These are phyloP conservation scores for Brassica carinata DNA, from an alignment of 345 rosid species.

Conservation along the genomic window DNA sequence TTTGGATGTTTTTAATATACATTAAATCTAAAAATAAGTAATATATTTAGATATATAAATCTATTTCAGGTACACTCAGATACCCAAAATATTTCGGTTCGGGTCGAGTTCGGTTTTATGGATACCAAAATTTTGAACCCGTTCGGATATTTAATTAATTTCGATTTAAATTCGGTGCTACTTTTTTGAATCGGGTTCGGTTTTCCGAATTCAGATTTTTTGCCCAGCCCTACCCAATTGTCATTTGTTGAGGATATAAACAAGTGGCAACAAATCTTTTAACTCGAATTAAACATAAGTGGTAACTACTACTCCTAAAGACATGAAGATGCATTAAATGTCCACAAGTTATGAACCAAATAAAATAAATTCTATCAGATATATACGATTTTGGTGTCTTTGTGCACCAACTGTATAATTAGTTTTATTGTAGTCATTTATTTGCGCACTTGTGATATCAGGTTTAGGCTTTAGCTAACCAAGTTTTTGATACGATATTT, in stretches of 20 bases:
- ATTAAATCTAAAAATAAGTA: no score
- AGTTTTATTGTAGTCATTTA: not conserved
- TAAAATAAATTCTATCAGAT: not conserved
- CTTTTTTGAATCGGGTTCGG: no score
- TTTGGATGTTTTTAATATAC: no score
- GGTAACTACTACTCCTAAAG: not conserved
- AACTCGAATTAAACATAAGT: not conserved
- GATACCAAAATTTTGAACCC: no score
- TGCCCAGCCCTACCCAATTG: constrained; percentile 17
- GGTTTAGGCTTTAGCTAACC: constrained; percentile 9
- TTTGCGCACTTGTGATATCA: not conserved
- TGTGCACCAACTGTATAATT: not conserved
- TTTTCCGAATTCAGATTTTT: no score
- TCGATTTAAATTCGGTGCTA: no score
- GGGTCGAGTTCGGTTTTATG: no score
- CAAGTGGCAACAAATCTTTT: constrained; percentile 3
- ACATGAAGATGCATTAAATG: not conserved
- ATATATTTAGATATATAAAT: no score
- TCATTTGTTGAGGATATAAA: constrained; percentile 1
- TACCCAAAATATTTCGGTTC: no score
- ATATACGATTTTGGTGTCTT: not conserved
- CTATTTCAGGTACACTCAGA: no score
- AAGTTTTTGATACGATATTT: constrained; percentile 28
- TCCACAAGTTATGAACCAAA: not conserved
- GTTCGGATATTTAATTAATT: no score